Evolutionary conservation across 2,329 filamentous ascomycete species (phyloP).

Genomic region (Pestalotiopsis sp.): DNA sequence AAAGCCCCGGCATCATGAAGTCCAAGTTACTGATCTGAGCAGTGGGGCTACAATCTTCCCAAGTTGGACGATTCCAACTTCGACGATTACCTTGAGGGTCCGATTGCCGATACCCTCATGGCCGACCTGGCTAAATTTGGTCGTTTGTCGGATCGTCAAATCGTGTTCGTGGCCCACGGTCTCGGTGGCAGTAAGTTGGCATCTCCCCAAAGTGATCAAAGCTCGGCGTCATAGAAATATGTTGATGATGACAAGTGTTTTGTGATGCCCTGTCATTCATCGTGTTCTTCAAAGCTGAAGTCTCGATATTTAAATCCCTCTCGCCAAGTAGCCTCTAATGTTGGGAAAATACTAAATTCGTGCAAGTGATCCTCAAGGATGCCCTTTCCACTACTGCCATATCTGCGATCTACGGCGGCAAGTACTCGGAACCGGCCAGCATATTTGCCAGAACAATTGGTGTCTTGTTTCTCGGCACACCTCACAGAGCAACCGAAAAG

Average conservation of each 20-base stretch:
- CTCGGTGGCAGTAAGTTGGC: slow-evolving; percentile 10
- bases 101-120: slow-evolving; percentile 8
- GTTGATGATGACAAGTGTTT: no score
- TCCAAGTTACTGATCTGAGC: neutral
- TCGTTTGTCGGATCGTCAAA: neutral
- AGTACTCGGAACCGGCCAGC: slow-evolving; percentile 13
- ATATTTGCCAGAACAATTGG: slow-evolving; percentile 15
- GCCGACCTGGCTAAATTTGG: slow-evolving; percentile 11
- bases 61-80: neutral
- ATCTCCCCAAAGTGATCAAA: no score
- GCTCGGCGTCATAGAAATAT: no score
- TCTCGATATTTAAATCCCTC: no score
- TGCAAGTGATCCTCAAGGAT: slow-evolving; percentile 15
- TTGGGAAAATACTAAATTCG: neutral
- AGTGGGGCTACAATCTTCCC: neutral
- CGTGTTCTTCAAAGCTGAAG: no score
- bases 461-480: slow-evolving; percentile 17
- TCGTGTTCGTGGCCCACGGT: slow-evolving; percentile 17
- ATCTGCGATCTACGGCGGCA: slow-evolving; percentile 14
- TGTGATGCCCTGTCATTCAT: no score
- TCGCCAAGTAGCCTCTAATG: neutral
- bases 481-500: slow-evolving; percentile 9
- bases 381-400: slow-evolving; percentile 14
- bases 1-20: neutral
- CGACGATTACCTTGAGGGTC: neutral